Evolutionary conservation across 2,329 filamentous ascomycete species (phyloP).

Genomic region (Cercospora sp.): DNA sequence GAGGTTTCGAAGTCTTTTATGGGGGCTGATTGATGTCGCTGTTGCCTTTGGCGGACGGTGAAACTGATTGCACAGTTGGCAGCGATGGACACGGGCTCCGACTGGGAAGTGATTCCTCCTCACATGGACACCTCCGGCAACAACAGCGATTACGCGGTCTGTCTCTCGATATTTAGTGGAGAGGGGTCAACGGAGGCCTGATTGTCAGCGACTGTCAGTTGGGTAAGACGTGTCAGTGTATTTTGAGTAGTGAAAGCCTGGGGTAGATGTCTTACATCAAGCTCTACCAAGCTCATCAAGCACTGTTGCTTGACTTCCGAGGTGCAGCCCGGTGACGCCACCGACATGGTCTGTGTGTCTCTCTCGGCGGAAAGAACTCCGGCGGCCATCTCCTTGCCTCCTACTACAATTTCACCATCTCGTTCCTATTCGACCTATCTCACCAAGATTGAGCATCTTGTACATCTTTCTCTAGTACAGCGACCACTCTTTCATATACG

Average conservation of each 20-base stretch:
- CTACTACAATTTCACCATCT: no score
- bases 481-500: constrained; percentile 38
- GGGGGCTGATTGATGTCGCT: not conserved
- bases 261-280: not conserved
- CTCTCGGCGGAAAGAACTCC: not conserved
- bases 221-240: not conserved
- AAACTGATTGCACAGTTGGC: no score
- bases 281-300: constrained; percentile 8
- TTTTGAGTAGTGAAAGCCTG: not conserved
- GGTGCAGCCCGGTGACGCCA: not conserved
- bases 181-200: not conserved
- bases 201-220: not conserved
- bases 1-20: not conserved
- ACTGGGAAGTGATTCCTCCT: not conserved
- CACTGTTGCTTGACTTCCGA: not conserved
- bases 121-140: not conserved
- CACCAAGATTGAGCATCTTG: not conserved
- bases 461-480: constrained; percentile 33
- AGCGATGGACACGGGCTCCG: not conserved
- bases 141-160: not conserved
- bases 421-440: no score
- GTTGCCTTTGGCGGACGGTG: no score
- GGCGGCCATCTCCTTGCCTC: not conserved
- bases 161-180: not conserved
- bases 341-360: not conserved